These are phyloP conservation scores for Globisporangium yorkense DNA, from an alignment of 352 stramenopile species.

Conservation along the genomic window DNA sequence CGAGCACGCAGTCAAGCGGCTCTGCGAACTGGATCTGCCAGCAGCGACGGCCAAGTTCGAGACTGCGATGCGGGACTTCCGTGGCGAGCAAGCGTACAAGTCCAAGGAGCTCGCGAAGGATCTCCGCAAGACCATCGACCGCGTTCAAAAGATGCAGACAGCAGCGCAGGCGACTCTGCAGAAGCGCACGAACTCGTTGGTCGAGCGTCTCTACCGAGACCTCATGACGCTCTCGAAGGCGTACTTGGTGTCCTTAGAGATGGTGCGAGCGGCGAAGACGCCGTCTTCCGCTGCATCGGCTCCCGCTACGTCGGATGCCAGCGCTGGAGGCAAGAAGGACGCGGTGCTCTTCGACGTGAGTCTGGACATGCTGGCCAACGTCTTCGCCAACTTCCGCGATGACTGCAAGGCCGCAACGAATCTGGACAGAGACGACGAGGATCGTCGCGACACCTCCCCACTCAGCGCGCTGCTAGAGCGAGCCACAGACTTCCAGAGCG, in stretches of 20 bases:
- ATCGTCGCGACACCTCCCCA: constrained; percentile 12
- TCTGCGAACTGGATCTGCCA: constrained; percentile 37
- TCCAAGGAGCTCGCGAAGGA: constrained; percentile 32
- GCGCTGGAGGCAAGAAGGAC: constrained; percentile 7
- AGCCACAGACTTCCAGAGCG: constrained; percentile 28
- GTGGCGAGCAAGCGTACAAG: constrained; percentile 37
- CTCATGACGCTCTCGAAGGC: constrained; percentile 42
- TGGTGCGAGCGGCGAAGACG: constrained; percentile 18
- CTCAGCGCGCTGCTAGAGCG: constrained; percentile 28
- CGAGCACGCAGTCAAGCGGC: constrained; percentile 21
- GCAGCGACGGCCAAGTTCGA: constrained; percentile 32
- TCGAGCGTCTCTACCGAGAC: constrained; percentile 42
- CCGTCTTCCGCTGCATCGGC: not conserved
- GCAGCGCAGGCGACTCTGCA: constrained; percentile 15
- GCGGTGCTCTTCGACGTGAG: constrained; percentile 27
- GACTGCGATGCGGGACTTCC: constrained; percentile 32
- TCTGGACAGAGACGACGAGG: constrained; percentile 4
- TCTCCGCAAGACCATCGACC: constrained; percentile 24
- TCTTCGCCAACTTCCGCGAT: constrained; percentile 30
- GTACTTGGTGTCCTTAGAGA: constrained; percentile 37
- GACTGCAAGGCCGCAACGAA: constrained; percentile 12
- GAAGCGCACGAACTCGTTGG: constrained; percentile 20
- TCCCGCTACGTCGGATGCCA: not conserved
- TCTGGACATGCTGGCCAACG: constrained; percentile 32
- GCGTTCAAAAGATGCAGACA: constrained; percentile 20